A percentile compares a stretch with the other conserved stretches of the same genome.
These are phyloP conservation scores for Crithidia thermophila DNA, from an alignment of 208 protist genomes.

Conservation along the genomic window DNA sequence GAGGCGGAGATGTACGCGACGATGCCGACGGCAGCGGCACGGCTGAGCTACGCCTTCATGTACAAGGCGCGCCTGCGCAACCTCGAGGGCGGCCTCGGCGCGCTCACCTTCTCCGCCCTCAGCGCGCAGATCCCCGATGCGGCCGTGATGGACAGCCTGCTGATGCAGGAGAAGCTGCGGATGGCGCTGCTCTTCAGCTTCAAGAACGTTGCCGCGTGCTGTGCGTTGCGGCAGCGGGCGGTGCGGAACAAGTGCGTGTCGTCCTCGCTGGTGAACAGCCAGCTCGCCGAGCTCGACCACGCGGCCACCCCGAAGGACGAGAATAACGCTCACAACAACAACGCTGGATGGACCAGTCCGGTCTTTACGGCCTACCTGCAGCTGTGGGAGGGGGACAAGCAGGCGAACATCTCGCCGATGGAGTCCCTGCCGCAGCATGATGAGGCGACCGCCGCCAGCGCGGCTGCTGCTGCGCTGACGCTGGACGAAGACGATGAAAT, in stretches of 20 bases:
- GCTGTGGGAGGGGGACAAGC: background rate
- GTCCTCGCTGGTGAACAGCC: conserved; percentile 4
- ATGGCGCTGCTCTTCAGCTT: conserved; percentile 33
- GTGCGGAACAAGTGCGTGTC: conserved; percentile 1
- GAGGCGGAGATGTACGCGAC: conserved; percentile 5
- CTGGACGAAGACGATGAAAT: background rate
- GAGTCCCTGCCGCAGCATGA: background rate
- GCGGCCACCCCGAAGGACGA: background rate
- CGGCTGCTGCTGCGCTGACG: background rate
- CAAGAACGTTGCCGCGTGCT: conserved; percentile 24
- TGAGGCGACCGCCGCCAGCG: background rate
- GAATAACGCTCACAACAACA: background rate
- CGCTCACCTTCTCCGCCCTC: conserved; percentile 50
- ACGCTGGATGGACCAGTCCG: conserved; percentile 8
- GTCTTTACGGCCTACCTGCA: conserved; percentile 9
- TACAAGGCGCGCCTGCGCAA: conserved; percentile 48
- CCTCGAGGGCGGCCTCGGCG: conserved; percentile 40
- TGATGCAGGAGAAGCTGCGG: conserved; percentile 58
- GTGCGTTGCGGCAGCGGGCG: conserved; percentile 20
- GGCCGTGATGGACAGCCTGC: conserved; percentile 43
- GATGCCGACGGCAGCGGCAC: conserved; percentile 25
- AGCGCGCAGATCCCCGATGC: conserved; percentile 47
- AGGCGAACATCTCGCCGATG: background rate
- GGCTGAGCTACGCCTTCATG: conserved; percentile 53
- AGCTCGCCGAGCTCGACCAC: background rate